These are phyloP conservation scores for Sinapis alba DNA, from an alignment of 441 rosid genomes.

Conservation along the genomic window DNA sequence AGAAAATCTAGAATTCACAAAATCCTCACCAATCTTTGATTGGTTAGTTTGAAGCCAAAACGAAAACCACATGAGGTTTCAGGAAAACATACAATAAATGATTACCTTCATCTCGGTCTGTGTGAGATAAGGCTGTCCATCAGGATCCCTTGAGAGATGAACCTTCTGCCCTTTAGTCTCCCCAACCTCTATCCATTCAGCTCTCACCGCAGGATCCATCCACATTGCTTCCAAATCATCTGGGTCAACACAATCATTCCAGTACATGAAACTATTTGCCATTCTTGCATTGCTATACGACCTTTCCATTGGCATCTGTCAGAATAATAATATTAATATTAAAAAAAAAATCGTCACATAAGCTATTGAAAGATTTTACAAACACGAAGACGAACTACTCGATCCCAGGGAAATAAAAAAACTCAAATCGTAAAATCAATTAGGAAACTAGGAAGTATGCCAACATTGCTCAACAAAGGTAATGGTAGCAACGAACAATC, in stretches of 20 bases:
- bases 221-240: slow-evolving; percentile 86
- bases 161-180: slow-evolving; percentile 79
- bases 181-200: slow-evolving; percentile 88
- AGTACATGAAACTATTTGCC: slow-evolving; percentile 76
- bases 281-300: slow-evolving; percentile 45
- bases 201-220: slow-evolving; percentile 69
- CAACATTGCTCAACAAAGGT: slow-evolving; percentile 12
- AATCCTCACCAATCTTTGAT: too few species aligned
- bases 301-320: slow-evolving; percentile 37
- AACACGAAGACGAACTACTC: slow-evolving; percentile 13
- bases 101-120: slow-evolving; percentile 89
- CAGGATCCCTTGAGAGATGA: slow-evolving; percentile 94
- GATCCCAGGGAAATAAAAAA: neutral
- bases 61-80: neutral
- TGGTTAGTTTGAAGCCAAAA: neutral
- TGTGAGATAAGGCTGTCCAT: slow-evolving; percentile 87
- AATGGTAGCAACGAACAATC: neutral
- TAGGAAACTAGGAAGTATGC: neutral
- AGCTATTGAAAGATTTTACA: slow-evolving; percentile 11
- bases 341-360: neutral
- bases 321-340: neutral
- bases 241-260: slow-evolving; percentile 82
- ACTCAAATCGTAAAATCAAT: neutral
- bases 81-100: neutral
- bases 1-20: too few species aligned